Evolutionary conservation across 2,329 filamentous ascomycete species (phyloP).

Genomic region (Colletotrichum plurivorum): DNA sequence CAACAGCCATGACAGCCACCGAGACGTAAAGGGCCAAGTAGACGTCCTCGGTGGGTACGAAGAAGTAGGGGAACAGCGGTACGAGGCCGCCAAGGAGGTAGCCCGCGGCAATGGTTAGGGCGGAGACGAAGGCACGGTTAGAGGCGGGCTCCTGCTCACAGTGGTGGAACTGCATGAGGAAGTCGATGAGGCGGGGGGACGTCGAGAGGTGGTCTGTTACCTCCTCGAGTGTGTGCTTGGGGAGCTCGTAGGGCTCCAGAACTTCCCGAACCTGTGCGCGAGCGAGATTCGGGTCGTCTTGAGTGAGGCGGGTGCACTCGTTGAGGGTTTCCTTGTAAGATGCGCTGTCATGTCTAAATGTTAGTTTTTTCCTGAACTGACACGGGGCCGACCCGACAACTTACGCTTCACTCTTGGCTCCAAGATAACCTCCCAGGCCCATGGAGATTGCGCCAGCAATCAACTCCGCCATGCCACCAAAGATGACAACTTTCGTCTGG

Average conservation of each 20-base stretch:
- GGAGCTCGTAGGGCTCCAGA: constrained; percentile 65
- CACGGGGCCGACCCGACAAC: not conserved
- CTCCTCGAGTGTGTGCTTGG: constrained; percentile 43
- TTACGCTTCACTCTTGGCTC: constrained; percentile 68
- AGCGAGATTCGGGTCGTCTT: constrained; percentile 56
- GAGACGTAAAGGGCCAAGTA: constrained; percentile 70
- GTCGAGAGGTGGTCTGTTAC: constrained; percentile 38
- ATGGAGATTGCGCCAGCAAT: constrained; percentile 84
- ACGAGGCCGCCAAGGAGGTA: constrained; percentile 80
- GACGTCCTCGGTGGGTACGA: constrained; percentile 58
- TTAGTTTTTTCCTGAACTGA: not conserved
- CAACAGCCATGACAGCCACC: constrained; percentile 71
- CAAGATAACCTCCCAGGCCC: constrained; percentile 82
- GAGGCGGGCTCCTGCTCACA: constrained; percentile 61
- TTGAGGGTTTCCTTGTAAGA: constrained; percentile 44
- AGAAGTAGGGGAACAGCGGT: constrained; percentile 80
- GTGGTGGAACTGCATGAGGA: constrained; percentile 73
- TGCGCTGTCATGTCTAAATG: constrained; percentile 20
- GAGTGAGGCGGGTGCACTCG: constrained; percentile 59
- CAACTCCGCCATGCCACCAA: constrained; percentile 81
- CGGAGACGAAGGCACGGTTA: constrained; percentile 66
- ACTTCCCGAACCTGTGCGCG: constrained; percentile 65
- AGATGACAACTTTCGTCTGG: constrained; percentile 76
- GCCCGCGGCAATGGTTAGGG: constrained; percentile 75
- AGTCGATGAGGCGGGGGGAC: constrained; percentile 63